Base-by-base conservation (phyloP, 225 moss, liverwort and hornwort species). In the Sphagnum tenellum region DNA sequence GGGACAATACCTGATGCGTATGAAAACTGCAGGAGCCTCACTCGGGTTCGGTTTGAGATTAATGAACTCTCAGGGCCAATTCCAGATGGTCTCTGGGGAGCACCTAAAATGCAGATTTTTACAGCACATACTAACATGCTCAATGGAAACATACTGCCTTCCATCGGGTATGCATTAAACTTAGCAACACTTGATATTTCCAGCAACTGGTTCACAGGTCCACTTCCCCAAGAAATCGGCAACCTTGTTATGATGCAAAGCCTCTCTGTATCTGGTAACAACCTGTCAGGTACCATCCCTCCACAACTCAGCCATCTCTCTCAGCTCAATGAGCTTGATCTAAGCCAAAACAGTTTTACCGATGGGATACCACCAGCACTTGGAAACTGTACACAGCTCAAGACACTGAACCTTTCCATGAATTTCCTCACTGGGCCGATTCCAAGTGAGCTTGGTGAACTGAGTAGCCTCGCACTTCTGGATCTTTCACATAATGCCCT, bases 401-500 rank as follows among this genome's bases (percentile, higher is more conserved):
- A 57, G 59, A 79, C 68, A 7, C 63, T 92, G 5, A 82, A 87
- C 62, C 79, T 92, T 11, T 85, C 84, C 48, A 62, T 79, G 12
- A 92, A 92, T 46, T 72, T 3, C 46, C 77, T 92, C 3, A 60
- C 65, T 55, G 85, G 87, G 7, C 46, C 57, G 3, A 83, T 87
- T 48, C 89, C 87, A 3, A 66, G 60, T 64, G 72, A 81, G 9
- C 57, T 92, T 46, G 79, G 85, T 51, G 62, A 65, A 46, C 73
- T 87, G 3, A 71, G 65, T 29, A 70, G 76, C 52, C 76, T 92
- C 44, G 72, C 72, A 5, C 76, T 73, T 61, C 74, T 92, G 58
- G 87, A 87, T 64, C 65, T 87, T 8, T 84, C 85, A 14, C 82
- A 82, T 62, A 92, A 92, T 72, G 69, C 53, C 8, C 66, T 92